Evolutionary conservation across 1,284 basidiomycete genomes (phyloP), one percentile per base, ranked within the genome.

Genomic region (Boletus semigastroideus): DNA sequence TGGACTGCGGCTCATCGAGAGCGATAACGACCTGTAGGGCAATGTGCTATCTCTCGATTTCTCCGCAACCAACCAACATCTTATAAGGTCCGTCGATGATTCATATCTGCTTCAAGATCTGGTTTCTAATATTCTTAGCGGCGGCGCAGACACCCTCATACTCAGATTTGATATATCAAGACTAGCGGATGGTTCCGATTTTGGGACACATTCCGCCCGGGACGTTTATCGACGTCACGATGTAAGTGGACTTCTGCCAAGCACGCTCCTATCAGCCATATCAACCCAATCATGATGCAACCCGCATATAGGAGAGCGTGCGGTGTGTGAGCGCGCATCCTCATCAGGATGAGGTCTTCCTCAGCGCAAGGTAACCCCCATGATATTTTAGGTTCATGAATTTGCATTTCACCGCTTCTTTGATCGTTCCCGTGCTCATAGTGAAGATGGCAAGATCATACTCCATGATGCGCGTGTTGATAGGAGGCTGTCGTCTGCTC

Each of bases 11-110:
- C 42, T 63, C 53, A 51, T 55, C 17, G 28, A 45, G 43, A 14
- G 25, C 48, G 49, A 56, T 58, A 54, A 48, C 50, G 28, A 42
- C 25, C 38, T 47, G 20, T 46, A 83, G 88, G 75, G 75, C 41
- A 90, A 90, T 59, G 77, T 90, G 33, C 83, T 91, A 64, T 75
- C 79, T 8, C 70, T 90, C 34, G 78, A 78, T 31, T 90, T 90
- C 67, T 87, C 86, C 7, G 76, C 82, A 1, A 74, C 76, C 34
- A 84, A 84, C 59, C 75, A 74, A 46, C 83, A 78, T 61, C 59
- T 91, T 30, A 80, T 79, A 63, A 82, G 81, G 87, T 90, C 53
- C 65, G 84, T 72, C 37, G 31, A 38, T 25, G 39, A 49, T 49
- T 44, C 19, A 31, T 51, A 41, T 30, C 53, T 39, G 13, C 22